phyloP scores from a whole-genome alignment of 805 yeast species.

The Candida saitoana region DNA sequence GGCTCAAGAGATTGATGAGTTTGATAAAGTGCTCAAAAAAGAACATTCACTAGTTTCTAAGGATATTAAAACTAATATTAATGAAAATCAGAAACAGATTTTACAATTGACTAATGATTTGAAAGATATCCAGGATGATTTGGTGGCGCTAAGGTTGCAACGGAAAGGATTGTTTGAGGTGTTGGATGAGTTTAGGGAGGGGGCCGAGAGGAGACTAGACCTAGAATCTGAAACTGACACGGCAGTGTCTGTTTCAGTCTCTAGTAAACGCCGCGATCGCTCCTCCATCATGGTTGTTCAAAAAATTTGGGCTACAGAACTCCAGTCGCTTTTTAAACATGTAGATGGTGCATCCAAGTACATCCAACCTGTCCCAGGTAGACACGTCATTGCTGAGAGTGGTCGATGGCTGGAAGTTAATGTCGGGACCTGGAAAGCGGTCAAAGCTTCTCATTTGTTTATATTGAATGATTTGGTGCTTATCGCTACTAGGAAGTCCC shows the following conservation, averaged over 20 bases:
- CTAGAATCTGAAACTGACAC: constrained; percentile 27
- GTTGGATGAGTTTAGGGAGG: constrained; percentile 51
- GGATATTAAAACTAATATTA: constrained; percentile 56
- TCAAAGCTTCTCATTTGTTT: constrained; percentile 71
- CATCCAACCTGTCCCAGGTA: constrained; percentile 68
- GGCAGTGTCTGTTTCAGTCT: not conserved
- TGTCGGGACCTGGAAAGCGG: constrained; percentile 77
- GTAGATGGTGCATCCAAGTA: constrained; percentile 90
- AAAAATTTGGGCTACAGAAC: constrained; percentile 74
- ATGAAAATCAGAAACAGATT: constrained; percentile 60
- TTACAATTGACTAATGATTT: constrained; percentile 58
- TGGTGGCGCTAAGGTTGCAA: constrained; percentile 56
- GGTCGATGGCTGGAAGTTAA: constrained; percentile 85
- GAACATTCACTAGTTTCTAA: constrained; percentile 48
- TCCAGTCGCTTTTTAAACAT: constrained; percentile 66
- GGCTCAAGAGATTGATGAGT: constrained; percentile 68
- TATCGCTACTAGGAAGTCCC: constrained; percentile 60
- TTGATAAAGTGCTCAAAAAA: constrained; percentile 50
- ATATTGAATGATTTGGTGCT: constrained; percentile 73
- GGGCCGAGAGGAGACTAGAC: constrained; percentile 56
- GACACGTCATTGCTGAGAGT: constrained; percentile 76
- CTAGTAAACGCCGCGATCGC: constrained; percentile 46
- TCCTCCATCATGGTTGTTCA: constrained; percentile 70
- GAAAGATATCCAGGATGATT: constrained; percentile 57
- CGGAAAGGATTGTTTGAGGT: constrained; percentile 59